phyloP scores from a whole-genome alignment of 1,284 basidiomycete species.

The Stygiomarasmius scandens region DNA sequence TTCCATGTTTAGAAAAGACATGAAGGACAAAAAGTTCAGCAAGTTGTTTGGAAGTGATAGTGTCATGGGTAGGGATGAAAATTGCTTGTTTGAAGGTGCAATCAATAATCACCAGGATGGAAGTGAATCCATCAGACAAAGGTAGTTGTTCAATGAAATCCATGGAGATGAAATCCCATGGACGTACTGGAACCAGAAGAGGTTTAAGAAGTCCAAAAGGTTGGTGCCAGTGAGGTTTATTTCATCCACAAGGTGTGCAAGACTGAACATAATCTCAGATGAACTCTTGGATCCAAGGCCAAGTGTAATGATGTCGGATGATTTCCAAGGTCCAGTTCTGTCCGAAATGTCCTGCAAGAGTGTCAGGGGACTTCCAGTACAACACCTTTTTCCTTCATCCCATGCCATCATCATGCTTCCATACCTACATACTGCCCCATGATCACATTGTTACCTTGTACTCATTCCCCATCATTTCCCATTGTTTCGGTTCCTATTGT shows the following conservation, averaged over 20 bases:
- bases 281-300: constrained; percentile 1
- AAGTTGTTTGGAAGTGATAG: too few relatives aligned
- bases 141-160: constrained; percentile 42
- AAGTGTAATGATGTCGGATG: constrained; percentile 1
- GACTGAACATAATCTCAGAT: constrained; percentile 24
- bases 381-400: too few relatives aligned
- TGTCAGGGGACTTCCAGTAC: too few relatives aligned
- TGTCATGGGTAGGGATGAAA: too few relatives aligned
- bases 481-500: too few relatives aligned
- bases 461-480: too few relatives aligned
- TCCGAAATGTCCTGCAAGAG: too few relatives aligned
- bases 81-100: constrained; percentile 33
- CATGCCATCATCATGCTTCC: too few relatives aligned
- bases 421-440: too few relatives aligned
- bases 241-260: constrained; percentile 28
- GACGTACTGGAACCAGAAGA: constrained; percentile 26
- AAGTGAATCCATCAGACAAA: constrained; percentile 27
- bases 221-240: constrained; percentile 23
- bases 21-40: not conserved
- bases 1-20: constrained; percentile 4
- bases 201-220: constrained; percentile 28
- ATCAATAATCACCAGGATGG: constrained; percentile 39
- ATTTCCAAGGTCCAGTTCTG: constrained; percentile 2
- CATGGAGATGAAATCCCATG: constrained; percentile 40
- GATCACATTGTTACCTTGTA: too few relatives aligned